Conservation (phyloP, 2,329 filamentous ascomycete species). For the Beauveria caledonica region DNA sequence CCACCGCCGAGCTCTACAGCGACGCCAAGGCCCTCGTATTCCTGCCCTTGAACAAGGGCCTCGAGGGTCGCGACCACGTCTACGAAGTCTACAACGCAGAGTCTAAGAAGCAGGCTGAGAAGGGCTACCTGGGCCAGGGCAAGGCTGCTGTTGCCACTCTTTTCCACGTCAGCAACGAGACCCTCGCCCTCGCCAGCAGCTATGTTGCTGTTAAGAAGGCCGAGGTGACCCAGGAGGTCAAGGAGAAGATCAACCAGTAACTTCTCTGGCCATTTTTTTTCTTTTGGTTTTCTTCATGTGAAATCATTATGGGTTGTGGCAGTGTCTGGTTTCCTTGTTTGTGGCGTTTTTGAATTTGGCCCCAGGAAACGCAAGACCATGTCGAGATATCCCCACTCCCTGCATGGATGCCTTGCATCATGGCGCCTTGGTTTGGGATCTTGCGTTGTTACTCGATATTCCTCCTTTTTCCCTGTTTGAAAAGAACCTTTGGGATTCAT, state of each 20-base stretch:
- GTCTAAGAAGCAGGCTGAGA: slow-evolving; percentile 54
- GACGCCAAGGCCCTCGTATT: slow-evolving; percentile 54
- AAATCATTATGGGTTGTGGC: not conserved
- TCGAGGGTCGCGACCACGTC: slow-evolving; percentile 55
- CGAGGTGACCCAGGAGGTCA: slow-evolving; percentile 45
- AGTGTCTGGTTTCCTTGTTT: not conserved
- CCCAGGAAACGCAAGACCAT: not conserved
- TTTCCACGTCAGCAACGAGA: slow-evolving; percentile 58
- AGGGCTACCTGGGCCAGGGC: slow-evolving; percentile 56
- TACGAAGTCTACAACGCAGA: slow-evolving; percentile 48
- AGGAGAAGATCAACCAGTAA: slow-evolving; percentile 43
- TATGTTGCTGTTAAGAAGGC: slow-evolving; percentile 55
- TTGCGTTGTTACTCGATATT: not conserved
- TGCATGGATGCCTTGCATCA: not conserved
- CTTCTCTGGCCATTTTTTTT: not conserved
- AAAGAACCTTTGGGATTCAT: not conserved
- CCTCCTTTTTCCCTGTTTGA: not conserved
- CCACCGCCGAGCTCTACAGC: slow-evolving; percentile 60
- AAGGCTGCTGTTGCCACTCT: slow-evolving; percentile 64
- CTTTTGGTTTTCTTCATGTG: not conserved
- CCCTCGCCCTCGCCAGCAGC: slow-evolving; percentile 50
- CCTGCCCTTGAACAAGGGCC: slow-evolving; percentile 53
- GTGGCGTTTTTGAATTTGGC: slow-evolving; percentile 7
- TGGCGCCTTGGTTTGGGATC: not conserved
- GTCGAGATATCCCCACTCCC: not conserved